Evolutionary conservation across 257 asterid species (phyloP), one percentile per base, ranked within the genome.

Genomic region (Pogostemon cablin): DNA sequence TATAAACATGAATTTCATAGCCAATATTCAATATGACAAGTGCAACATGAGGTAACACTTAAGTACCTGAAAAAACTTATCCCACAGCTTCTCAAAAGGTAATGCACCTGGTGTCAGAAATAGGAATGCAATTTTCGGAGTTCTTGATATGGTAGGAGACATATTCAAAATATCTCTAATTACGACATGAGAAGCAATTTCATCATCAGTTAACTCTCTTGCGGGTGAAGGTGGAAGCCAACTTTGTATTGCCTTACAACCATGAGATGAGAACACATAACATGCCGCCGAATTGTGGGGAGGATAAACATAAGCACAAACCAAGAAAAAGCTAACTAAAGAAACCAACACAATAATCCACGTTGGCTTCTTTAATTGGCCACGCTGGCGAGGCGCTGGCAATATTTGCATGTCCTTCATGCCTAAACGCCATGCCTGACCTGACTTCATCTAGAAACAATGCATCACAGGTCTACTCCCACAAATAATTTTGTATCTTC

Each of bases 1-100:
- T 37, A 60, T 47, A 66, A 54, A 40, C 67, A 50, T 52, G 37
- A 44, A 20, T 37, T 47, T 59, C 62, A 52, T 9, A 20, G 53
- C 38, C 50, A 5, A 77, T 11, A 58, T 8, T 57, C 39, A 39
- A 15, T 20, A 10, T 44, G 74, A 55, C 32, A 39, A 34, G 48
- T 57, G 46, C 54, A 10, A 37, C 54, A 61, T 9, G 40, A 62
- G 38, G 15, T 3, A 46, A 64, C 54, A 67, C 57, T 40, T 3
- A 53, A 10, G 64, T 80, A 92, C 99, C 98, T 95, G 96, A 78
- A 95, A 95, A 83, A 95, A 95, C 71, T 79, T 90, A 68, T 95
- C 97, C 99, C 99, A 95, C 43, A 95, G 90, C 90, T 71, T 88
- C 90, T 95, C 99, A 77, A 91, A 91, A 61, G 99, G 99, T 72